Base-by-base conservation (phyloP, 768 basidiomycete species). In the Nidula microcarpa region DNA sequence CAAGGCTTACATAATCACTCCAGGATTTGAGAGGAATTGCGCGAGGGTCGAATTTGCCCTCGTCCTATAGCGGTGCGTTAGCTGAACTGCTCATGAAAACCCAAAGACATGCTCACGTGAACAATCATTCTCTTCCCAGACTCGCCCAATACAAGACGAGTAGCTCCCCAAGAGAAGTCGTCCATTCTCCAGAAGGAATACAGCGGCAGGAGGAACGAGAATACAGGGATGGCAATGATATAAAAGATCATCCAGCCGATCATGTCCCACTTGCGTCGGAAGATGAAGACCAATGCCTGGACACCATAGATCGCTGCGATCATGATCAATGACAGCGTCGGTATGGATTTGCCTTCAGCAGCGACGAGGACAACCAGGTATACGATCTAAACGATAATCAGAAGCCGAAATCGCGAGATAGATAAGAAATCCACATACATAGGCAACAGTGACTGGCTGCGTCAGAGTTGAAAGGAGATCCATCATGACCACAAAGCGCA, bases 151-250 rank as follows among this genome's bases (percentile, higher is more conserved):
- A 99, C 94, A 55, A 95, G 66, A 82, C 92, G 90, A 1, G 94
- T 96, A 23, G 81, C 78, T 80, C 94, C 94, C 93, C 94, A 94
- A 0, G 89, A 92, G 82, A 96, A 97, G 70, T 96, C 94, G 68
- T 96, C 95, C 94, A 98, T 97, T 59, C 76, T 80, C 95, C 94
- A 98, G 86, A 98, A 96, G 5, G 93, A 94, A 68, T 94, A 95
- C 10, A 97, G 74, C 4, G 94, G 95, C 30, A 98, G 81, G 74
- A 91, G 80, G 79, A 97, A 91, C 6, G 93, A 94, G 74, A 96
- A 97, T 43, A 85, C 81, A 3, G 95, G 95, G 57, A 98, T 91
- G 52, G 96, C 94, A 36, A 94, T 68, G 65, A 98, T 93, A 71
- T 98, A 99, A 74, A 99, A 91, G 33, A 92, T 62, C 89, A 93